These are phyloP conservation scores for Fusarium algeriense DNA, from an alignment of 2,329 filamentous ascomycete species.

Conservation along the genomic window DNA sequence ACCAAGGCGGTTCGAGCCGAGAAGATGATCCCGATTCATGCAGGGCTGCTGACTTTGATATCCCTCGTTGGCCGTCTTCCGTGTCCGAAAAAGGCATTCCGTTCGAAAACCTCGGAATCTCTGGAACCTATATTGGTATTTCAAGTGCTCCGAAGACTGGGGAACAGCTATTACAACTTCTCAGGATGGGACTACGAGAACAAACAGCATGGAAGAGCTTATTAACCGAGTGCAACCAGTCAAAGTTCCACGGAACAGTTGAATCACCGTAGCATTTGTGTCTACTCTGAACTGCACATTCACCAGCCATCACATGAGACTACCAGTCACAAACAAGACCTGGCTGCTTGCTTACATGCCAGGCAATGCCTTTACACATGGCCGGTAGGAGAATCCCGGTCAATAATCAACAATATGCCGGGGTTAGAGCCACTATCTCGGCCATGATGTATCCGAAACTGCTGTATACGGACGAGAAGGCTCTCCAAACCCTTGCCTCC, in stretches of 20 bases:
- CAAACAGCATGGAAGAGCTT: neutral
- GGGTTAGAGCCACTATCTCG: conserved; percentile 16
- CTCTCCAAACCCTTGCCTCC: conserved; percentile 18
- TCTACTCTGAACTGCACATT: neutral
- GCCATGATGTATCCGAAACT: conserved; percentile 29
- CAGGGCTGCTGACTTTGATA: conserved; percentile 4
- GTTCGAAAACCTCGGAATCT: conserved; percentile 10
- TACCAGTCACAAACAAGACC: conserved; percentile 21
- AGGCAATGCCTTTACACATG: conserved; percentile 8
- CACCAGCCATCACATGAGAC: conserved; percentile 30
- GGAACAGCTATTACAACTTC: neutral
- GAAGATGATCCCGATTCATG: conserved; percentile 19
- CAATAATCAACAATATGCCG: conserved; percentile 27
- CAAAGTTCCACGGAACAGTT: neutral
- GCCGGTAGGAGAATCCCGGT: conserved; percentile 13
- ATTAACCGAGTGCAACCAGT: neutral
- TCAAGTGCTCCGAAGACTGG: neutral
- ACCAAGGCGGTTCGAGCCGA: conserved; percentile 43
- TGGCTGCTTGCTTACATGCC: conserved; percentile 5
- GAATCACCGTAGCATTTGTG: neutral
- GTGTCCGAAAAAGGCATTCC: conserved; percentile 21
- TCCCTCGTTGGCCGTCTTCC: conserved; percentile 9
- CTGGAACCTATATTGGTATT: neutral
- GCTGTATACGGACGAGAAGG: conserved; percentile 25
- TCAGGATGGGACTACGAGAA: neutral